Conservation (phyloP, 2,329 filamentous ascomycete species). For the Sodiomyces alkalinus region DNA sequence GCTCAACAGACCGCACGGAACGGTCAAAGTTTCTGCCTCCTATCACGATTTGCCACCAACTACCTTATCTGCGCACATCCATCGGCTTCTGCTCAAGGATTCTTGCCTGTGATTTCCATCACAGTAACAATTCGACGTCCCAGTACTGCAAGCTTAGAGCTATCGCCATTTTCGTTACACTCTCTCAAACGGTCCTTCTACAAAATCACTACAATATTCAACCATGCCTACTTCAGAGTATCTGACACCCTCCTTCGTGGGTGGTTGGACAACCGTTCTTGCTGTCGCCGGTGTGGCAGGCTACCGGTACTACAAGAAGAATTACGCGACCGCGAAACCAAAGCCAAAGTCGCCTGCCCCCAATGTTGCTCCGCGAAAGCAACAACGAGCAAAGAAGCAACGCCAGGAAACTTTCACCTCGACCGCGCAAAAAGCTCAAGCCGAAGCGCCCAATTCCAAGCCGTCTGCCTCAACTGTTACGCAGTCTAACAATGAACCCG, state of each 20-base stretch:
- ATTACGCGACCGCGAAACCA: slow-evolving; percentile 12
- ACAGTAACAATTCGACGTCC: no score
- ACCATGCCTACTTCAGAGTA: slow-evolving; percentile 9
- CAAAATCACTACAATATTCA: no score
- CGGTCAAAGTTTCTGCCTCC: no score
- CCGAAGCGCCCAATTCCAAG: not conserved
- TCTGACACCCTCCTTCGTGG: slow-evolving; percentile 6
- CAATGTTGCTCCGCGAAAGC: slow-evolving; percentile 21
- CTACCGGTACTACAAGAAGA: slow-evolving; percentile 12
- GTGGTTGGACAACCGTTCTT: slow-evolving; percentile 7
- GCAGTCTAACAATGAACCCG: slow-evolving; percentile 18
- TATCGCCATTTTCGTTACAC: no score
- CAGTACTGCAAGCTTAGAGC: no score
- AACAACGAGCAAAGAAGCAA: slow-evolving; percentile 30
- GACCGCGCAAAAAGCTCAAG: slow-evolving; percentile 16
- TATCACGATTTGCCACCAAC: no score
- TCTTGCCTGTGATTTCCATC: no score
- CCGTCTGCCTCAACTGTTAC: slow-evolving; percentile 14
- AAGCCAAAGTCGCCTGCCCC: slow-evolving; percentile 14
- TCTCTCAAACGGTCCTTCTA: no score
- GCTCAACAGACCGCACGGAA: no score
- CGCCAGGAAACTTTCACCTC: slow-evolving; percentile 25
- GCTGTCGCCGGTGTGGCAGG: slow-evolving; percentile 6
- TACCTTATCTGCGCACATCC: no score
- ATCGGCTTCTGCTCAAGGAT: no score